phyloP scores from a whole-genome alignment of 1,284 basidiomycete species.

The Neonothopanus nambi region DNA sequence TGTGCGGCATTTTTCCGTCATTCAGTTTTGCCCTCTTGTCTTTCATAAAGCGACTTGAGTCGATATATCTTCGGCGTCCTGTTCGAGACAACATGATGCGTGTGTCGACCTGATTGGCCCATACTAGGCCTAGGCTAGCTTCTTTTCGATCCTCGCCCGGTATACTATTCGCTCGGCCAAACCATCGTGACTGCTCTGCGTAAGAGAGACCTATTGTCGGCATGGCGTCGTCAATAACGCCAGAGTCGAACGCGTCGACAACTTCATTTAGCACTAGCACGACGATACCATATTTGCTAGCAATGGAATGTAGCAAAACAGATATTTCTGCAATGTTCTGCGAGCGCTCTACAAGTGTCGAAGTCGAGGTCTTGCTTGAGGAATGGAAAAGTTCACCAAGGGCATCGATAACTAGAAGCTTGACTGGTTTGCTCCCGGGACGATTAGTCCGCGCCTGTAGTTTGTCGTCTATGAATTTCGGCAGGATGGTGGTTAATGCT shows the following conservation, averaged over 20 bases:
- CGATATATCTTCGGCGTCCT: constrained; percentile 59
- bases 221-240: constrained; percentile 23
- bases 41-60: constrained; percentile 25
- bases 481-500: constrained; percentile 65
- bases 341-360: constrained; percentile 68
- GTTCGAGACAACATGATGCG: constrained; percentile 84
- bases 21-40: constrained; percentile 27
- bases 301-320: constrained; percentile 66
- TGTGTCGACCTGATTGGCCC: constrained; percentile 88
- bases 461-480: constrained; percentile 50
- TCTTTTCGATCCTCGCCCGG: constrained; percentile 67
- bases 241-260: constrained; percentile 64
- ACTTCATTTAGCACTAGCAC: constrained; percentile 88
- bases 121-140: constrained; percentile 82
- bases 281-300: constrained; percentile 62
- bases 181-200: constrained; percentile 74
- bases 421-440: constrained; percentile 50
- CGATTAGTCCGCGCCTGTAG: constrained; percentile 17
- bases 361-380: constrained; percentile 51
- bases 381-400: constrained; percentile 79
- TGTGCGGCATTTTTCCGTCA: constrained; percentile 10
- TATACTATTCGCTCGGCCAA: constrained; percentile 62
- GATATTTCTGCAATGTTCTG: constrained; percentile 69
- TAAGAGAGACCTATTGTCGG: constrained; percentile 47
- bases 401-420: constrained; percentile 79